Evolutionary conservation across 768 basidiomycete species (phyloP).

Genomic region (Lentinula lateritia): DNA sequence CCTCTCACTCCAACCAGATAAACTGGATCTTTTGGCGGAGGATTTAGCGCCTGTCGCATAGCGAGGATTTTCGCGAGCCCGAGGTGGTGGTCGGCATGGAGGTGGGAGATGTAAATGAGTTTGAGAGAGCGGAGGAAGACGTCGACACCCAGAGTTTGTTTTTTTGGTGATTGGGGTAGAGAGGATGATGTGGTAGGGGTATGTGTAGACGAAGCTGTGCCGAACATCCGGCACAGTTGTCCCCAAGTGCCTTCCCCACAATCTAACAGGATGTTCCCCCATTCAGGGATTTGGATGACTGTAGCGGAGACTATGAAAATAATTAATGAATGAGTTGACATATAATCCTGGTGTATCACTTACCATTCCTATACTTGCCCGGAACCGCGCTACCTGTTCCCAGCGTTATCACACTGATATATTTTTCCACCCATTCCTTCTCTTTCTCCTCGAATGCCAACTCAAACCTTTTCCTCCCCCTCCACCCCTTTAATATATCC

Average conservation of each 20-base stretch:
- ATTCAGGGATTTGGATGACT: constrained; percentile 65
- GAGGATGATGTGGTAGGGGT: too few relatives aligned
- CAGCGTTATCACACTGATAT: too few relatives aligned
- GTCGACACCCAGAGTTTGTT: too few relatives aligned
- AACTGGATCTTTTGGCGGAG: constrained; percentile 56
- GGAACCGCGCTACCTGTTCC: too few relatives aligned
- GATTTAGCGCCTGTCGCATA: constrained; percentile 63
- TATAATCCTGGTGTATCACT: too few relatives aligned
- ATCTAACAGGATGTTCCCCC: constrained; percentile 79
- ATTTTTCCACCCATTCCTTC: too few relatives aligned
- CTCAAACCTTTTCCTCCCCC: too few relatives aligned
- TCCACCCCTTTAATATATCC: too few relatives aligned
- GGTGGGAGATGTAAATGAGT: constrained; percentile 84
- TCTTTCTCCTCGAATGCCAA: too few relatives aligned
- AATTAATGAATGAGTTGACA: too few relatives aligned
- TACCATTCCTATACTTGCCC: too few relatives aligned
- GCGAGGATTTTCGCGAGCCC: constrained; percentile 73
- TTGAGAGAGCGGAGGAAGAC: constrained; percentile 37
- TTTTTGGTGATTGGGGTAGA: too few relatives aligned
- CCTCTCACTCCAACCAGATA: constrained; percentile 61
- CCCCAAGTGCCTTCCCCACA: constrained; percentile 92
- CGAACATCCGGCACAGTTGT: constrained; percentile 77
- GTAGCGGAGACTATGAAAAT: constrained; percentile 69
- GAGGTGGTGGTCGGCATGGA: constrained; percentile 90
- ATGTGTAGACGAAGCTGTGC: constrained; percentile 17